Evolutionary conservation across 2,329 filamentous ascomycete genomes (phyloP).

Genomic region (Colletotrichum sp.): DNA sequence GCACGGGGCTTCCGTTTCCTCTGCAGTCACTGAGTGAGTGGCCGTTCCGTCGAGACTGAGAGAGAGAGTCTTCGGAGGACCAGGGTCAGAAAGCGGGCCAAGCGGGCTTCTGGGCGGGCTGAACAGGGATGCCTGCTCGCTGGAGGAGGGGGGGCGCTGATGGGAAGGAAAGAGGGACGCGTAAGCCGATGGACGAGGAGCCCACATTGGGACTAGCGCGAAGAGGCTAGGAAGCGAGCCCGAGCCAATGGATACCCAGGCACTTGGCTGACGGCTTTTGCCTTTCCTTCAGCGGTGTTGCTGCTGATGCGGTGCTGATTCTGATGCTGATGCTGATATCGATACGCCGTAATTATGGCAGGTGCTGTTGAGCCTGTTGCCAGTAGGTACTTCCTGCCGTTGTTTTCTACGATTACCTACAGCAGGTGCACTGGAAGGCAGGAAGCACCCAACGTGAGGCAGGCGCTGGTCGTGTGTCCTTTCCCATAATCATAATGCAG

Average conservation of each 20-base stretch:
- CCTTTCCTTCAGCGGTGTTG: background rate
- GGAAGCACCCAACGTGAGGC: background rate
- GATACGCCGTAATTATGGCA: background rate
- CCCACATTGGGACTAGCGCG: conserved; percentile 7
- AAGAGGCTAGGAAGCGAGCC: background rate
- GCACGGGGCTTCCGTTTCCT: conserved; percentile 18
- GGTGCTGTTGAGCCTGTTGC: background rate
- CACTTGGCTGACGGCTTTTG: background rate
- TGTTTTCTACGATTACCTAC: background rate
- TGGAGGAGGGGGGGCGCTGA: background rate
- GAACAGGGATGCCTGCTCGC: conserved; percentile 9
- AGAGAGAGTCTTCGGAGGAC: background rate
- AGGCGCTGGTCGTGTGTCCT: background rate
- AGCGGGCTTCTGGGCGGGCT: conserved; percentile 15
- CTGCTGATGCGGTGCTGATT: background rate
- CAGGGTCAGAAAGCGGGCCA: conserved; percentile 10
- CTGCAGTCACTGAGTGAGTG: conserved; percentile 10
- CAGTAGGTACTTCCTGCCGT: background rate
- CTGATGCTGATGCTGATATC: background rate
- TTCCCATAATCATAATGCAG: background rate
- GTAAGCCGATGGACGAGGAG: conserved; percentile 15
- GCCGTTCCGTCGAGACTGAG: background rate
- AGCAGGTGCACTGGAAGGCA: background rate
- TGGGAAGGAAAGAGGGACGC: conserved; percentile 15
- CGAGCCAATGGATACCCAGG: background rate